phyloP scores from a whole-genome alignment of 1,139 yeast genomes.

The Pichia sp. region DNA sequence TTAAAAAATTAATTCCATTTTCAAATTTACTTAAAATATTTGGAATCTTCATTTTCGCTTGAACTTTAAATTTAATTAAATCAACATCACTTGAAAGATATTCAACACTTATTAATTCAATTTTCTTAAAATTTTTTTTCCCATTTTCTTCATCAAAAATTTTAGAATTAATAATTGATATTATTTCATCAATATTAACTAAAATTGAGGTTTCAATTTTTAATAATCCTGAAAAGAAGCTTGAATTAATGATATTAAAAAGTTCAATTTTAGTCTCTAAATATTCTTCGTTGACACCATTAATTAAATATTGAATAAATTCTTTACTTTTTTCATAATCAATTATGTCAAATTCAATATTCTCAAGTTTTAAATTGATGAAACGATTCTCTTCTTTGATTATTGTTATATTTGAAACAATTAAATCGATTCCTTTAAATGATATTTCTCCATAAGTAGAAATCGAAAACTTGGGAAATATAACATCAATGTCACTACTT shows the following conservation, averaged over 20 bases:
- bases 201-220: background rate
- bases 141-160: background rate
- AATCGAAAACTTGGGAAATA: background rate
- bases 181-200: background rate
- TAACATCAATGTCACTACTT: background rate
- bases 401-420: background rate
- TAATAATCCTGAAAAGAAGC: background rate
- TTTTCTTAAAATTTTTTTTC: background rate
- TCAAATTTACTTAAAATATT: background rate
- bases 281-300: background rate
- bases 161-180: background rate
- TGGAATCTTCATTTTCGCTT: conserved; percentile 2
- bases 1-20: conserved; percentile 2
- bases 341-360: background rate
- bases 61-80: conserved; percentile 1
- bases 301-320: background rate
- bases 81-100: background rate
- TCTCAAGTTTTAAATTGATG: background rate
- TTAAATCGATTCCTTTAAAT: background rate
- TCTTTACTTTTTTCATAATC: background rate
- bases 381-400: background rate
- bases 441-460: background rate
- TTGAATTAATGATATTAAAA: background rate
- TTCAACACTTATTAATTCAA: conserved; percentile 2
- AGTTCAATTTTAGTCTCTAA: background rate